phyloP scores from a whole-genome alignment of 495 filamentous ascomycete genomes.

The Penicillium angulare region DNA sequence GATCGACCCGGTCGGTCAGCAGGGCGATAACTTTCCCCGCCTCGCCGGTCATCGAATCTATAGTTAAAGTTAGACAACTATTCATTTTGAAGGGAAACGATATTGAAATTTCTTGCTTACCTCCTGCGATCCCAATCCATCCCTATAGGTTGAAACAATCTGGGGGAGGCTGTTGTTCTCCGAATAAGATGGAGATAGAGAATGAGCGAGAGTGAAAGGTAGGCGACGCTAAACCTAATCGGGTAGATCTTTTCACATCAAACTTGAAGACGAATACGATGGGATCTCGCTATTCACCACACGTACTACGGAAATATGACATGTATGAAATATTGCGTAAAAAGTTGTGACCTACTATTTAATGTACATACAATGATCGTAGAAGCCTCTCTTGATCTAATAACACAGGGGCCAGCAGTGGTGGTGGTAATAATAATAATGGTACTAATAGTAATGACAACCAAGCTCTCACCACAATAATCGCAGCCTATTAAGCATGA shows the following conservation, averaged over 20 bases:
- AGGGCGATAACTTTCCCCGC: slow-evolving; percentile 56
- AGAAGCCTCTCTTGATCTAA: too few relatives aligned
- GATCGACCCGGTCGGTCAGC: slow-evolving; percentile 36
- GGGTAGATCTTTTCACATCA: too few relatives aligned
- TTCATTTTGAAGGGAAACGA: neutral
- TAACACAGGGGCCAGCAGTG: too few relatives aligned
- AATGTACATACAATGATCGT: too few relatives aligned
- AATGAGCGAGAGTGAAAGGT: neutral
- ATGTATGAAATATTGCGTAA: too few relatives aligned
- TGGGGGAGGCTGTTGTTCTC: neutral
- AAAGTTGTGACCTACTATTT: too few relatives aligned
- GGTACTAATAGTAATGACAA: neutral
- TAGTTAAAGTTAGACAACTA: slow-evolving; percentile 2
- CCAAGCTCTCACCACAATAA: neutral
- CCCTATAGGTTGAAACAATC: slow-evolving; percentile 1
- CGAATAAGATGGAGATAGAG: too few relatives aligned
- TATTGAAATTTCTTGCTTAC: slow-evolving; percentile 22
- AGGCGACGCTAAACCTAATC: neutral
- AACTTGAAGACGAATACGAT: too few relatives aligned
- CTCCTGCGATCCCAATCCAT: slow-evolving; percentile 56
- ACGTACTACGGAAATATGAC: too few relatives aligned
- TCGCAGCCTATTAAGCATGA: neutral
- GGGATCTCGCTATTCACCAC: too few relatives aligned
- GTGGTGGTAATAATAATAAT: neutral
- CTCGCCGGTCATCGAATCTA: slow-evolving; percentile 54